These are phyloP conservation scores for Saccharomyces mikatae DNA, from an alignment of 805 yeast genomes.

Conservation along the genomic window DNA sequence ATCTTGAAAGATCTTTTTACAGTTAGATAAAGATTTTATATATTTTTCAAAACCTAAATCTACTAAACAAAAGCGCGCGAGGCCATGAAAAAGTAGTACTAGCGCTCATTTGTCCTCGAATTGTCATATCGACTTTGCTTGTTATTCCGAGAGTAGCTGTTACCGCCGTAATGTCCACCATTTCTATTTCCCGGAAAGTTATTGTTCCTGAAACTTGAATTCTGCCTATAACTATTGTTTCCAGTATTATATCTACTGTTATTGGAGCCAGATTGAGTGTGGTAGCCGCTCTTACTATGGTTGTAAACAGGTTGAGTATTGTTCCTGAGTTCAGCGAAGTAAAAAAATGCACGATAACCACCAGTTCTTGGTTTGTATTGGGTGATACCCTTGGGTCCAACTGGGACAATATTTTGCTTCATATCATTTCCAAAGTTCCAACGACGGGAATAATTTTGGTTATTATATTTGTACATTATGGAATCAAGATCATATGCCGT, in stretches of 20 bases:
- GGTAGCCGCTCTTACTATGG: background rate
- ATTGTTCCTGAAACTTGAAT: background rate
- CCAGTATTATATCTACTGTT: background rate
- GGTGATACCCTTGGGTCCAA: conserved; percentile 43
- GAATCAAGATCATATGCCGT: conserved; percentile 62
- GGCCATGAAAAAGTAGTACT: background rate
- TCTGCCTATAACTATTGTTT: background rate
- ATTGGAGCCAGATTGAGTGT: conserved; percentile 10
- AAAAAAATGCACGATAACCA: conserved; percentile 41
- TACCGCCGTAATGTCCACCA: background rate
- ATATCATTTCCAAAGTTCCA: conserved; percentile 30
- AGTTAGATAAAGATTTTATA: background rate
- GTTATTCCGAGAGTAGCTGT: background rate
- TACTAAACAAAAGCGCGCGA: background rate
- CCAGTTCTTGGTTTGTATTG: conserved; percentile 43
- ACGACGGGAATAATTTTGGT: conserved; percentile 25
- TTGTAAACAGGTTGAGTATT: conserved; percentile 1
- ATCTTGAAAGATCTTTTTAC: background rate
- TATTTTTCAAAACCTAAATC: background rate
- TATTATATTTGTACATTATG: conserved; percentile 41
- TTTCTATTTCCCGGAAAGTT: background rate
- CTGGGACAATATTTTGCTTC: conserved; percentile 34
- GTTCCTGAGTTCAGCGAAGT: conserved; percentile 22
- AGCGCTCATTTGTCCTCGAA: background rate
- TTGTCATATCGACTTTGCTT: background rate